Evolutionary conservation across 2,329 filamentous ascomycete genomes (phyloP), one percentile per base, ranked within the genome.

Genomic region (Gyromitra esculenta): DNA sequence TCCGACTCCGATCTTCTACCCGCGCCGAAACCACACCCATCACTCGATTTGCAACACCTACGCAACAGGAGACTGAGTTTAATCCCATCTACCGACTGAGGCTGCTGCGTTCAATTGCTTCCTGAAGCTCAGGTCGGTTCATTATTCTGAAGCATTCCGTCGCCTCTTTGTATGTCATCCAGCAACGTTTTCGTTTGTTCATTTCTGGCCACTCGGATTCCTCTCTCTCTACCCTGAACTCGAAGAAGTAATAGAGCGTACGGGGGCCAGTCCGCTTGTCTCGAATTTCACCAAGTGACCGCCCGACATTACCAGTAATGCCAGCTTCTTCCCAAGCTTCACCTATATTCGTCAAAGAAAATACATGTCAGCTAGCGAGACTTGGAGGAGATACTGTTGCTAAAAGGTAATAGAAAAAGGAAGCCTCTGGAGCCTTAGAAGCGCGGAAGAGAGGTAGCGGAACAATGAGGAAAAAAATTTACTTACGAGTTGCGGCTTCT

Each of bases 281-380:
- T 70, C 90, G 86, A 81, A 99, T 97, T 79, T 91, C 88, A 79
- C 94, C 94, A 65, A 99, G 88, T 83, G 97, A 93, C 83, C 91
- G 91, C 81, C 91, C 90, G 83, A 97, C 91, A 75, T 89, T 91
- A 84, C 95, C 92, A 81, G 92, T 87, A 82, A 98, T 96, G 81
- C 96, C 96, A 54, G 94, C 96, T 85, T 98, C 96, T 86, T 98
- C 96, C 96, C 96, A 98, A 77, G 96, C 96, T 84, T 99, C 96
- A 80, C 96, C 87, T 79, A 45, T 75, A 5, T 54, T 45, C 9
- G 52, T 43, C 15, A 18, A 65, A 52, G 21, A 15, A 66, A 18
- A 50, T 59, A 78, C 21, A 78, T 60, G 39, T n/a, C 8, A 18
- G 31, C 60, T 13, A 1, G 8, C 18, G 37, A 39, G 31, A 62